phyloP scores from a whole-genome alignment of 2,329 filamentous ascomycete genomes.

The Ceratocystis variospora region DNA sequence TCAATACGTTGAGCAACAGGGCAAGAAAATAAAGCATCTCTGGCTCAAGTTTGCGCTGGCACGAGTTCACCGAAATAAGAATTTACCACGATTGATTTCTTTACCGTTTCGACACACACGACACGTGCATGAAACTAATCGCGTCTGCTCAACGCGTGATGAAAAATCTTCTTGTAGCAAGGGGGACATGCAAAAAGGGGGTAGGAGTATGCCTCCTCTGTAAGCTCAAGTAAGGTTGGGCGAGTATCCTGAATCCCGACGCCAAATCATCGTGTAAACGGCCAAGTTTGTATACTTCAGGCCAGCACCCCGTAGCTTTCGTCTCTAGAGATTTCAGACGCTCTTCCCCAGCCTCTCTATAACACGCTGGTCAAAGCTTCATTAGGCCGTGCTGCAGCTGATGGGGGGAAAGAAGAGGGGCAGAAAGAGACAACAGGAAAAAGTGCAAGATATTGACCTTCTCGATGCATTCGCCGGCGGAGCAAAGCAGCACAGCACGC shows the following conservation, averaged over 20 bases:
- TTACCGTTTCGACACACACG: background rate
- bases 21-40: too few species aligned
- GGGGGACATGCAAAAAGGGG: background rate
- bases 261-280: background rate
- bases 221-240: background rate
- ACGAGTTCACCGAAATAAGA: too few species aligned
- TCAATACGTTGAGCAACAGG: too few species aligned
- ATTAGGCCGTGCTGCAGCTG: slow-evolving; percentile 1
- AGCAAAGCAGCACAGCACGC: background rate
- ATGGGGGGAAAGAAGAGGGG: background rate
- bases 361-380: background rate
- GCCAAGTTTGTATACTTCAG: background rate
- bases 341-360: slow-evolving; percentile 3
- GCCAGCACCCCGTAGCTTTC: background rate
- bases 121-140: background rate
- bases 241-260: background rate
- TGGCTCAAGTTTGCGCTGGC: too few species aligned
- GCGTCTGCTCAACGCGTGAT: background rate
- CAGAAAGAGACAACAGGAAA: background rate
- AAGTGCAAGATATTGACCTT: background rate
- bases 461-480: background rate
- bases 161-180: background rate
- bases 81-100: background rate
- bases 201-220: background rate
- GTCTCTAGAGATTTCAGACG: background rate